Conservation (phyloP, 2,329 filamentous ascomycete species). For the Seiridium cupressi region DNA sequence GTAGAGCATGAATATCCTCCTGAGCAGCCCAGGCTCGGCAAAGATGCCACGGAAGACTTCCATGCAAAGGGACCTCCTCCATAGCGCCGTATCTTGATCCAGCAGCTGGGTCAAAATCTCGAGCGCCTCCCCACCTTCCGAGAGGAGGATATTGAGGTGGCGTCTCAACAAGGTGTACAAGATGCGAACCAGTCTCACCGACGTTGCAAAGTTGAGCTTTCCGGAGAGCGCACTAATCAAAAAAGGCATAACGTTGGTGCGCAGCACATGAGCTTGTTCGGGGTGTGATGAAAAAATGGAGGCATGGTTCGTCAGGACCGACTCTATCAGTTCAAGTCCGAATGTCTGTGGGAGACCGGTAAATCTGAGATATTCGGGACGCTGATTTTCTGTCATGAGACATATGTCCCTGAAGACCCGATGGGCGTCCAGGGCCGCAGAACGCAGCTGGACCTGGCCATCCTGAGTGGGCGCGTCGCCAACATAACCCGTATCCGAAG, state of each 20-base stretch:
- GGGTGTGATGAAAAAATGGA: slow-evolving; percentile 73
- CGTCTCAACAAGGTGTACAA: slow-evolving; percentile 77
- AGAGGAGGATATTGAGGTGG: slow-evolving; percentile 71
- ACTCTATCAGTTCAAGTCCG: slow-evolving; percentile 88
- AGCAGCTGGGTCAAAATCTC: slow-evolving; percentile 80
- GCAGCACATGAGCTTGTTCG: slow-evolving; percentile 78
- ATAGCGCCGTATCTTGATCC: slow-evolving; percentile 78
- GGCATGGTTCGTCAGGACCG: slow-evolving; percentile 83
- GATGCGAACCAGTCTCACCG: slow-evolving; percentile 79
- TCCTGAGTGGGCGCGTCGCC: slow-evolving; percentile 68
- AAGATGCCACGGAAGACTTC: slow-evolving; percentile 88
- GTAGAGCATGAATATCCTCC: slow-evolving; percentile 78
- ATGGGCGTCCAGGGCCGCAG: slow-evolving; percentile 83
- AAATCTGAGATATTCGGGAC: slow-evolving; percentile 78
- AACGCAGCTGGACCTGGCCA: slow-evolving; percentile 63
- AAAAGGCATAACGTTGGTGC: slow-evolving; percentile 77
- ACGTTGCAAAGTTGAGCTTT: slow-evolving; percentile 75
- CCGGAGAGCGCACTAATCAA: slow-evolving; percentile 76
- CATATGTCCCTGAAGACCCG: slow-evolving; percentile 88
- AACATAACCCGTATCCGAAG: slow-evolving; percentile 53
- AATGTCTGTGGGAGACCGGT: slow-evolving; percentile 77
- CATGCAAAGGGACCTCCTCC: slow-evolving; percentile 89
- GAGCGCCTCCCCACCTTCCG: slow-evolving; percentile 81
- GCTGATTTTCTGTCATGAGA: slow-evolving; percentile 79
- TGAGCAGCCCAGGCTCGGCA: slow-evolving; percentile 72